phyloP scores from a whole-genome alignment of 2,329 filamentous ascomycete genomes.

The Ascochyta viciae-villosae region DNA sequence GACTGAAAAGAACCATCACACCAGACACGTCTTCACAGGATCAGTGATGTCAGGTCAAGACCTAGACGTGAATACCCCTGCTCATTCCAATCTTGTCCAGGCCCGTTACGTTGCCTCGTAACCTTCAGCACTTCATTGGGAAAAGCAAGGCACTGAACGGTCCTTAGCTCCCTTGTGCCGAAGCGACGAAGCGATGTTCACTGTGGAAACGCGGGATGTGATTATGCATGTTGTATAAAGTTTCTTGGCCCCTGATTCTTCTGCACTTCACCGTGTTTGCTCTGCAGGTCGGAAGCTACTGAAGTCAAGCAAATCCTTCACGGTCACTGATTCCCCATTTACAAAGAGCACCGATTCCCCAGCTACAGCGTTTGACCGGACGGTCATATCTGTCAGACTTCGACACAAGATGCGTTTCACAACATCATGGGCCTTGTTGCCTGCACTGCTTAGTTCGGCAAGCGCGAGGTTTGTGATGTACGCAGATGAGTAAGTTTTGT shows the following conservation, averaged over 20 bases:
- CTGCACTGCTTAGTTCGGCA: conserved; percentile 21
- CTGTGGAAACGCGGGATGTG: conserved; percentile 17
- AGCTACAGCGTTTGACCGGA: neutral
- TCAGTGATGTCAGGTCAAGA: neutral
- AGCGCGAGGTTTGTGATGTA: conserved; percentile 43
- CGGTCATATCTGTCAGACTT: neutral
- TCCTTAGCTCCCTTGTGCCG: conserved; percentile 15
- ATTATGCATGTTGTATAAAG: conserved; percentile 13
- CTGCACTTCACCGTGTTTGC: conserved; percentile 16
- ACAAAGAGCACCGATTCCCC: conserved; percentile 5
- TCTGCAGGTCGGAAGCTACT: conserved; percentile 14
- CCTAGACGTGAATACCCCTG: neutral
- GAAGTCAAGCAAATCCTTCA: conserved; percentile 2
- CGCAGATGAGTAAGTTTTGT: conserved; percentile 39
- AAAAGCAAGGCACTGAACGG: conserved; percentile 15
- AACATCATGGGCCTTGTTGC: conserved; percentile 19
- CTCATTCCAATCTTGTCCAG: conserved; percentile 14
- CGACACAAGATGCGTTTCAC: conserved; percentile 32
- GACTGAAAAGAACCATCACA: neutral
- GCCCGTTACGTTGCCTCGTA: conserved; percentile 13
- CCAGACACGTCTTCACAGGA: neutral
- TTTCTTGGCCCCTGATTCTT: conserved; percentile 5
- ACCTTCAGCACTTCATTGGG: conserved; percentile 11
- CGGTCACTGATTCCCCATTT: neutral
- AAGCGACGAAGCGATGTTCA: conserved; percentile 13